Percentiles rank a stretch among this genome's conserved stretches.
Conservation (phyloP, 2,329 filamentous ascomycete species). For the Aspergillus niger region DNA sequence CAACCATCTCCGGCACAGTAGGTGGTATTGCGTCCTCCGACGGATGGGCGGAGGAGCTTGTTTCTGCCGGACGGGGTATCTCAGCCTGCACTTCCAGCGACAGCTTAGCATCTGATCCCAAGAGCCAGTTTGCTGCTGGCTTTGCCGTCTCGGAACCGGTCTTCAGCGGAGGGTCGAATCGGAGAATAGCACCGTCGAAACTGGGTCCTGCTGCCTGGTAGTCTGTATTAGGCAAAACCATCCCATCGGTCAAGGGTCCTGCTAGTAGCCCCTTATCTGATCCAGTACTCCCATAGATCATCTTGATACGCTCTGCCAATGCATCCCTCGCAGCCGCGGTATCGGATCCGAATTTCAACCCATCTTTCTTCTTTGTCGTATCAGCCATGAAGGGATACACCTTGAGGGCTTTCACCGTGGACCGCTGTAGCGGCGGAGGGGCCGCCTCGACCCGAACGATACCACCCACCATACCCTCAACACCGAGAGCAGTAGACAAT, state of each 20-base stretch:
- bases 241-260: conserved; percentile 86
- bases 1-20: conserved; percentile 68
- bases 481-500: conserved; percentile 73
- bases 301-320: conserved; percentile 67
- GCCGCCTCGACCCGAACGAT: conserved; percentile 86
- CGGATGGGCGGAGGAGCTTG: conserved; percentile 40
- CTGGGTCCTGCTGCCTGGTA: conserved; percentile 57
- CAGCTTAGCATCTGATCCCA: conserved; percentile 74
- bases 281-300: conserved; percentile 65
- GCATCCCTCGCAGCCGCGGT: conserved; percentile 81
- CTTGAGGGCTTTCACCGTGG: conserved; percentile 68
- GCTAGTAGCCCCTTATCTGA: conserved; percentile 67
- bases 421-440: conserved; percentile 68
- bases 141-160: conserved; percentile 35
- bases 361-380: conserved; percentile 60
- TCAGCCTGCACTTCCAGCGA: conserved; percentile 75
- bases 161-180: conserved; percentile 66
- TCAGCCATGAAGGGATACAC: conserved; percentile 74
- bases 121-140: conserved; percentile 62
- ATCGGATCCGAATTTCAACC: conserved; percentile 84
- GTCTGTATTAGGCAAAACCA: conserved; percentile 67
- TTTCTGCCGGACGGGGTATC: conserved; percentile 64
- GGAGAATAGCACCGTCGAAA: conserved; percentile 83
- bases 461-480: conserved; percentile 75
- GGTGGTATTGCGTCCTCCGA: conserved; percentile 60